Base-by-base conservation (phyloP, 208 protist genomes). In the Trypanosoma scelopori region DNA sequence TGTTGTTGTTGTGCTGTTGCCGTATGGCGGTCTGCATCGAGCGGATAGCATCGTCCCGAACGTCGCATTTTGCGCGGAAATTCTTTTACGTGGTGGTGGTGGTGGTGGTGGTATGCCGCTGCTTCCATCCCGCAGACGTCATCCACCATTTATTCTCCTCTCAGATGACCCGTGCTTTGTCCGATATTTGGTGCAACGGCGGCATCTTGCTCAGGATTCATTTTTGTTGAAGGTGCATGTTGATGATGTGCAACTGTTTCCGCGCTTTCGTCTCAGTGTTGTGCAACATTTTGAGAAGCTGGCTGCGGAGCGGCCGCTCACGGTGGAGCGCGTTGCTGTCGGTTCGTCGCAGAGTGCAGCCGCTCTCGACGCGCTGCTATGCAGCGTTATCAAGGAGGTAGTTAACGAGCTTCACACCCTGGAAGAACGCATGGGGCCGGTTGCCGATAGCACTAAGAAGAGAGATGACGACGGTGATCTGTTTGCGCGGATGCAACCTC, bases 191-290 rank as follows among this genome's bases (percentile, higher is more conserved):
- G 81, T 89, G 46, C 78, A 86, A 51, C 78, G 83, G 5, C 86
- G 81, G 56, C 76, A 82, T 42, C 45, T 84, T 18, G 84, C 81
- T 0, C 65, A 71, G n/a, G 82, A 91, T 56, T 74, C 81, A 16
- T 92, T 95, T 65, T 70, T 83, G 0, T 68, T 79, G 52, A 75
- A 79, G 69, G 46, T 93, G 49, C 83, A 81, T 53, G 69, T 93
- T 3, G 79, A 86, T 27, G 86, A 93, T 49, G 65, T 95, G 15
- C 78, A 91, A 56, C 75, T 95, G 23, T 95, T 91, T 58, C 89
- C 89, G 18, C 77, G 86, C 25, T 95, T 95, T 61, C 84, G 89
- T 5, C 79, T 95, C 12, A 71, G 81, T 42, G 50, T 95, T 43
- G 70, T 95, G 32, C 74, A 74, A 23, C 89, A 95, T 63, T 95